phyloP scores from a whole-genome alignment of 495 filamentous ascomycete species.

The Cercophora samala region DNA sequence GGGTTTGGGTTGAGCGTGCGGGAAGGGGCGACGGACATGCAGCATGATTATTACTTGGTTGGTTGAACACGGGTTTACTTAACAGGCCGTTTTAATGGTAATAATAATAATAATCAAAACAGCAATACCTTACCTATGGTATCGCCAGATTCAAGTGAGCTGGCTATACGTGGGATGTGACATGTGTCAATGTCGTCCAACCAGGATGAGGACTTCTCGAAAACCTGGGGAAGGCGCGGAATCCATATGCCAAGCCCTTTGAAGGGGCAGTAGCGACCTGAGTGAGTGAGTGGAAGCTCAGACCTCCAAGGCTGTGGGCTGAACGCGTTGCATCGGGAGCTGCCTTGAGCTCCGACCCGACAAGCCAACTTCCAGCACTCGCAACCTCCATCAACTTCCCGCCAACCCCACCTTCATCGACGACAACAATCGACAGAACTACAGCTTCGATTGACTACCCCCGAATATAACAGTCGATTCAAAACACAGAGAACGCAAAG shows the following conservation, averaged over 20 bases:
- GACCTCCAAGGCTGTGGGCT: not conserved
- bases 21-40: not conserved
- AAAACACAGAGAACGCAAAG: conserved; percentile 9
- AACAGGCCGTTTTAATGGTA: not conserved
- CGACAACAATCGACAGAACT: conserved; percentile 13
- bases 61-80: not conserved
- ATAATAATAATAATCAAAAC: not conserved
- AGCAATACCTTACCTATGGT: not conserved
- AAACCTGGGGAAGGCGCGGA: conserved; percentile 1
- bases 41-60: not conserved
- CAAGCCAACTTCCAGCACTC: conserved; percentile 2
- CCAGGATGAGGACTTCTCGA: not conserved
- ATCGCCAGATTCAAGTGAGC: not conserved
- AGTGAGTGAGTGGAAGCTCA: not conserved
- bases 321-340: conserved; percentile 26
- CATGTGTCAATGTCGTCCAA: not conserved
- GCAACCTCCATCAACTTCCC: not conserved
- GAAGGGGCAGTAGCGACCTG: not conserved
- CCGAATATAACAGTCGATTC: not conserved
- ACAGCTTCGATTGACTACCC: not conserved
- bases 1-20: not conserved
- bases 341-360: conserved; percentile 27
- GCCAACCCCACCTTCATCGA: conserved; percentile 9
- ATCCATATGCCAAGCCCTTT: not conserved
- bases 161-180: not conserved